Evolutionary conservation across 495 filamentous ascomycete species (phyloP), one percentile per base, ranked within the genome.

Genomic region (Aspergillus kassunensis): DNA sequence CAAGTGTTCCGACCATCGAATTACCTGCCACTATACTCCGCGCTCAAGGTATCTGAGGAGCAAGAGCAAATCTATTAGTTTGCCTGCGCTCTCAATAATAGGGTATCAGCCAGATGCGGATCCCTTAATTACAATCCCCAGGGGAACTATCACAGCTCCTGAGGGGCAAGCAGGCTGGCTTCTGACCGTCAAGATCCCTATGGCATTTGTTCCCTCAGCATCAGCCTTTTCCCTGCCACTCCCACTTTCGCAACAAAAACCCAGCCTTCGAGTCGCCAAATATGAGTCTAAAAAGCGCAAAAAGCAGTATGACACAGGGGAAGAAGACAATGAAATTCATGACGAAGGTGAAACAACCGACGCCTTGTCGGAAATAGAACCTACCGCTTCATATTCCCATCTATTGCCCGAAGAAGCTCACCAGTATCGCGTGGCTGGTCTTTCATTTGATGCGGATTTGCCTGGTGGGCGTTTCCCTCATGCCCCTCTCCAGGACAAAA

Each of bases 371-470:
- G 69, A 73, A 24, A 48, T 45, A 21, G 61, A 45, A 13, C 54
- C 58, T 37, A 53, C 57, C 6, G 58, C 53, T 4, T 29, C 52
- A 8, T 61, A 63, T 8, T 55, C 74, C 29, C 66, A 67, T 40
- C 54, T 80, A 27, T 70, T 72, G 2, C 74, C 75, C 1, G 71
- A 73, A 19, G 75, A 78, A 53, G 64, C 70, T 7, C 63, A 61
- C 40, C 76, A 80, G 51, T 80, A 78, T 47, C 69, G 70, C 42
- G 53, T 70, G 13, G 78, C 74, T 10, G 76, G 77, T 35, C 68
- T 77, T 13, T 48, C 69, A 21, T 62, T 74, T 18, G 60, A 78
- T 41, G 52, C 75, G 42, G 66, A 74, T 45, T 36, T 79, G 13
- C 77, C 75, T 2, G 56, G 61, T 23, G 71, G 68, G 10, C 47